Conservation (phyloP, 331 rosid genomes). For the Saraca asoca region DNA sequence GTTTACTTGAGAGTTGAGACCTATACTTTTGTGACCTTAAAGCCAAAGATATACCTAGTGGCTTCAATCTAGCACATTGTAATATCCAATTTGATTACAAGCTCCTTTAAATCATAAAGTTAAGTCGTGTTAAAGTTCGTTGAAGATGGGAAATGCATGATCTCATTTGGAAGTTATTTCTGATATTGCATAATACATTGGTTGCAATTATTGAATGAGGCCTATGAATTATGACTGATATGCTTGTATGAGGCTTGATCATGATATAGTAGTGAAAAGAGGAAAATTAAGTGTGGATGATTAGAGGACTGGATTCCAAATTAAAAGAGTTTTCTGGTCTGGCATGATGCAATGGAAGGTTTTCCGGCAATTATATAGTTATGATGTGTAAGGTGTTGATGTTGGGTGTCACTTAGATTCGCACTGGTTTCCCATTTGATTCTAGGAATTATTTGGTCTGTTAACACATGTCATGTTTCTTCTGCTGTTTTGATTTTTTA, state of each 20-base stretch:
- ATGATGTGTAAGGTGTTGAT: background rate
- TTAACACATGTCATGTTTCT: background rate
- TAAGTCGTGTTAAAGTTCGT: constrained; percentile 3
- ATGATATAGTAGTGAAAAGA: constrained; percentile 3
- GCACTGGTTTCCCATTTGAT: constrained; percentile 1
- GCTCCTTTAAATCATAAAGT: background rate
- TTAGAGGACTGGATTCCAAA: background rate
- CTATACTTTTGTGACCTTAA: constrained; percentile 7
- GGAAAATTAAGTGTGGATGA: background rate
- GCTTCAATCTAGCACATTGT: background rate
- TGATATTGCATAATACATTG: background rate
- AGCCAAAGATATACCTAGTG: constrained; percentile 1
- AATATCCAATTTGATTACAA: background rate
- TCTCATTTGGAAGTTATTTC: constrained; percentile 17
- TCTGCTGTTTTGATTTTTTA: constrained; percentile 14
- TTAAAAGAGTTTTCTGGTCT: background rate
- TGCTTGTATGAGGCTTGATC: background rate
- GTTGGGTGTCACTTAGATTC: no score
- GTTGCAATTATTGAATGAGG: background rate
- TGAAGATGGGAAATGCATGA: constrained; percentile 6
- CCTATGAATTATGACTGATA: background rate
- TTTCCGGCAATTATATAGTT: constrained; percentile 6
- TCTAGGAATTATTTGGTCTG: background rate
- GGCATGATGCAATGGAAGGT: constrained; percentile 3
- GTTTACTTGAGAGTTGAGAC: constrained; percentile 11